Percentiles rank a stretch among this genome's conserved stretches.
Conservation (phyloP, 768 basidiomycete genomes). For the Podaxis pistillaris region DNA sequence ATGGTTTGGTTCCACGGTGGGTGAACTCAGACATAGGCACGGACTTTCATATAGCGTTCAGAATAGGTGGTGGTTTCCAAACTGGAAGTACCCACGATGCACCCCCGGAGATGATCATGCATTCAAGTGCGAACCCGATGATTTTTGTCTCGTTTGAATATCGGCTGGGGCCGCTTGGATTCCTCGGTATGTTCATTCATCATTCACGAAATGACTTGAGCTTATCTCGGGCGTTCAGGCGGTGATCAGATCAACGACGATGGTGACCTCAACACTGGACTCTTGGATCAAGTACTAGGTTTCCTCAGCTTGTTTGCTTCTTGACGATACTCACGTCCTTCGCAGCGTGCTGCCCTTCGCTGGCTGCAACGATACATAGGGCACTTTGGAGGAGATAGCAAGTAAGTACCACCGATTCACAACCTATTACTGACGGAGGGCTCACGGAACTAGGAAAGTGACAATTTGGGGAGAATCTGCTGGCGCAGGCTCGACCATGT, state of each 20-base stretch:
- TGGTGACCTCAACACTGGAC: slow-evolving; percentile 36
- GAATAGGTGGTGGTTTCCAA: slow-evolving; percentile 41
- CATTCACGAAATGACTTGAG: background rate
- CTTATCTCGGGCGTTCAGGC: slow-evolving; percentile 20
- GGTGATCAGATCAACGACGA: slow-evolving; percentile 30
- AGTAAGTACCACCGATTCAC: slow-evolving; percentile 19
- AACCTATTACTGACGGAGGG: background rate
- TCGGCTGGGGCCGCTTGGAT: slow-evolving; percentile 40
- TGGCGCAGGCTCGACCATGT: slow-evolving; percentile 41
- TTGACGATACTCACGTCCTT: background rate
- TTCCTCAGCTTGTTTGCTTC: slow-evolving; percentile 1
- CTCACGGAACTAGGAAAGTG: slow-evolving; percentile 26
- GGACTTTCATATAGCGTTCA: background rate
- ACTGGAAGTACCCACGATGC: slow-evolving; percentile 32
- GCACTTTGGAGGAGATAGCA: slow-evolving; percentile 36
- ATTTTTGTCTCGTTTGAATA: slow-evolving; percentile 44
- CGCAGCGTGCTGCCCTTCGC: slow-evolving; percentile 32
- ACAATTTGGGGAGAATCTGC: slow-evolving; percentile 45
- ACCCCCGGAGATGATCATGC: slow-evolving; percentile 30
- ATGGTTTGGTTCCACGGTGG: slow-evolving; percentile 43
- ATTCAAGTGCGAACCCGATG: slow-evolving; percentile 29
- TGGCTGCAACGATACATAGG: slow-evolving; percentile 38
- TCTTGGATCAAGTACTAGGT: slow-evolving; percentile 36
- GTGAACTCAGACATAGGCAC: background rate
- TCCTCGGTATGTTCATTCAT: slow-evolving; percentile 29